Percentiles rank a stretch among this genome's conserved stretches.
phyloP scores from a whole-genome alignment of 257 asterid species.

The Oldenlandia corymbosa region DNA sequence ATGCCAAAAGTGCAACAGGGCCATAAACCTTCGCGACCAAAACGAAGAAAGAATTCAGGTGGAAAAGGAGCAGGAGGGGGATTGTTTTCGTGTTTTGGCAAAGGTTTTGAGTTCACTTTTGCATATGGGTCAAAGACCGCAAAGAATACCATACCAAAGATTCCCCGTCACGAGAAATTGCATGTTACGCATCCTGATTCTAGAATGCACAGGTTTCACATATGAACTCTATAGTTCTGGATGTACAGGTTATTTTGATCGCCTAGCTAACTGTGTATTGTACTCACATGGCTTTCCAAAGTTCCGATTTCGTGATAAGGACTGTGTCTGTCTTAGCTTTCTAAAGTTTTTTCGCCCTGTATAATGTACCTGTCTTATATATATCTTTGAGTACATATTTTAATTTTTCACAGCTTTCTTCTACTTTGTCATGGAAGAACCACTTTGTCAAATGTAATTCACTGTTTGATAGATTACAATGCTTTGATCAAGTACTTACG shows the following conservation, averaged over 20 bases:
- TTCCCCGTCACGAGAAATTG: constrained; percentile 6
- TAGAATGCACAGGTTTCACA: constrained; percentile 16
- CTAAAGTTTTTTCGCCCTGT: too few species aligned
- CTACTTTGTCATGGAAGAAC: too few species aligned
- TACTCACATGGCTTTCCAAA: neutral
- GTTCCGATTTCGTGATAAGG: too few species aligned
- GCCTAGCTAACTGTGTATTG: neutral
- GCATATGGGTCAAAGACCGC: constrained; percentile 48
- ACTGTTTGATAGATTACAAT: too few species aligned
- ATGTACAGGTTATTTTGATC: neutral
- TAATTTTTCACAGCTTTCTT: neutral
- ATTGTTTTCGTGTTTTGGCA: constrained; percentile 56
- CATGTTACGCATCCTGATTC: constrained; percentile 16
- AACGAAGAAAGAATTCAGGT: constrained; percentile 20
- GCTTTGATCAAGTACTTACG: too few species aligned
- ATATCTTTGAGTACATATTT: too few species aligned
- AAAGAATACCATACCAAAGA: constrained; percentile 22
- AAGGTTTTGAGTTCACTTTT: constrained; percentile 52
- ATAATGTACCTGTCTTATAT: too few species aligned
- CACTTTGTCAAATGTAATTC: too few species aligned
- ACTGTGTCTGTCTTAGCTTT: neutral
- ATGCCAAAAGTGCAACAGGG: neutral
- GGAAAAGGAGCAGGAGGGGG: constrained; percentile 42
- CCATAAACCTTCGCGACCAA: neutral
- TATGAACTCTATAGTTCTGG: constrained; percentile 5